phyloP scores from a whole-genome alignment of 768 basidiomycete genomes.

The Lactarius psammicola region DNA sequence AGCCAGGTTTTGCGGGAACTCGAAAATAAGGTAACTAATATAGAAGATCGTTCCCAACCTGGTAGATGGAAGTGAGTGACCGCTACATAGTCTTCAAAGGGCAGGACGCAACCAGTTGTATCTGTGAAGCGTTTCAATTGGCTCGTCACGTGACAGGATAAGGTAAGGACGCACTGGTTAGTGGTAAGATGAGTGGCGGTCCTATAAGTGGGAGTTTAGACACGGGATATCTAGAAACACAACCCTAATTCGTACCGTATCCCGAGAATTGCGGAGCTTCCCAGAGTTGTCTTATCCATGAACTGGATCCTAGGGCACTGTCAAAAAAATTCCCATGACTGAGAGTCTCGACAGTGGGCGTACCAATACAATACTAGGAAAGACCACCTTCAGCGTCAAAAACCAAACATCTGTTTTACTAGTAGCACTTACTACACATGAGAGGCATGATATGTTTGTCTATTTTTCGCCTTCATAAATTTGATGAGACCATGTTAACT shows the following conservation, averaged over 20 bases:
- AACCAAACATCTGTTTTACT: neutral
- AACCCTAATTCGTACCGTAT: constrained; percentile 47
- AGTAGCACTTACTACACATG: constrained; percentile 65
- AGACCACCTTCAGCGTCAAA: constrained; percentile 6
- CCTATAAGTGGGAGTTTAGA: constrained; percentile 36
- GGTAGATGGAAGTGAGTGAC: neutral
- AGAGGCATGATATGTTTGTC: constrained; percentile 65
- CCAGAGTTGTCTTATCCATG: constrained; percentile 75
- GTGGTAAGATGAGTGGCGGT: constrained; percentile 60
- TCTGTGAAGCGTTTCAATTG: constrained; percentile 36
- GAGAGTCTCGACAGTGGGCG: constrained; percentile 6
- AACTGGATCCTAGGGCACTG: constrained; percentile 59
- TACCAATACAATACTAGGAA: constrained; percentile 56
- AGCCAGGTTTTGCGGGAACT: constrained; percentile 72
- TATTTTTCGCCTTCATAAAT: constrained; percentile 47
- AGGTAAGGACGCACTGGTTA: constrained; percentile 49
- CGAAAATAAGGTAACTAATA: constrained; percentile 65
- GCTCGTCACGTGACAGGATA: neutral
- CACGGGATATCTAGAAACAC: neutral
- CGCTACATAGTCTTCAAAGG: neutral
- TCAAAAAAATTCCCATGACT: constrained; percentile 9
- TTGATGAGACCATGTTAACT: constrained; percentile 30
- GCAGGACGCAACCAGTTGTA: constrained; percentile 56
- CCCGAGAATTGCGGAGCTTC: constrained; percentile 65
- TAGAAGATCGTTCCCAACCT: constrained; percentile 80